A percentile compares a stretch with the other conserved stretches of the same genome.
phyloP scores from a whole-genome alignment of 2,329 filamentous ascomycete genomes.

The Hypoxylon rubiginosum region DNA sequence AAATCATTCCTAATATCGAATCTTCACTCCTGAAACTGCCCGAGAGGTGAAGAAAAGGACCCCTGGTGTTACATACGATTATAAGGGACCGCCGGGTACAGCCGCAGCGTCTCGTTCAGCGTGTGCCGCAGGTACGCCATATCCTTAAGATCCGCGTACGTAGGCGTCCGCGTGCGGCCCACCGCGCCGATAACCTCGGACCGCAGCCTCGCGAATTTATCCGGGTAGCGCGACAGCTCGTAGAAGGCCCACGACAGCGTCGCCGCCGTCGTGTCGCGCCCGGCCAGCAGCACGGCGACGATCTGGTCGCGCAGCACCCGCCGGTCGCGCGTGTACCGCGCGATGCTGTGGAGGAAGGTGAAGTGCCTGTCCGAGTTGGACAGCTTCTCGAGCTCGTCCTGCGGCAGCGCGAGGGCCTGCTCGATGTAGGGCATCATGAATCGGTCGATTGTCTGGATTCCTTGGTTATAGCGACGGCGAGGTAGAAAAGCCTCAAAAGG shows the following conservation, averaged over 20 bases:
- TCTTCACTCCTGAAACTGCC: too few species aligned
- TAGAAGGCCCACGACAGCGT: conserved; percentile 77
- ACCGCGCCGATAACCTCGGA: conserved; percentile 69
- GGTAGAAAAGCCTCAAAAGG: conserved; percentile 72
- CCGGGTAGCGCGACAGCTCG: conserved; percentile 72
- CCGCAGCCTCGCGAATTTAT: conserved; percentile 70
- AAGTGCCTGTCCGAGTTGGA: conserved; percentile 75
- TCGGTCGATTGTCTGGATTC: conserved; percentile 74
- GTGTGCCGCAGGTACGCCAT: conserved; percentile 75
- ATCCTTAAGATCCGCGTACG: conserved; percentile 75
- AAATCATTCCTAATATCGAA: too few species aligned
- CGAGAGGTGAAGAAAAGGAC: too few species aligned
- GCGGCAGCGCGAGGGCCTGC: conserved; percentile 71
- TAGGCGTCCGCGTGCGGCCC: conserved; percentile 64
- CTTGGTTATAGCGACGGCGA: conserved; percentile 69
- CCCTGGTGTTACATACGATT: conserved; percentile 53
- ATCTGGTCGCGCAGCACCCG: conserved; percentile 81
- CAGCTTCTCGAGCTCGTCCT: conserved; percentile 76
- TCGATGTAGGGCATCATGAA: conserved; percentile 80
- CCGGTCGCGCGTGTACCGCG: conserved; percentile 74
- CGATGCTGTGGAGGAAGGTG: conserved; percentile 84
- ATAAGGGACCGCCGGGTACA: conserved; percentile 72
- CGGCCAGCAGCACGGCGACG: conserved; percentile 78
- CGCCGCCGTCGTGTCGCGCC: conserved; percentile 77
- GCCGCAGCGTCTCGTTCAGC: conserved; percentile 59